These are phyloP conservation scores for Paecilomyces sp. DNA, from an alignment of 2,329 filamentous ascomycete species.

Conservation along the genomic window DNA sequence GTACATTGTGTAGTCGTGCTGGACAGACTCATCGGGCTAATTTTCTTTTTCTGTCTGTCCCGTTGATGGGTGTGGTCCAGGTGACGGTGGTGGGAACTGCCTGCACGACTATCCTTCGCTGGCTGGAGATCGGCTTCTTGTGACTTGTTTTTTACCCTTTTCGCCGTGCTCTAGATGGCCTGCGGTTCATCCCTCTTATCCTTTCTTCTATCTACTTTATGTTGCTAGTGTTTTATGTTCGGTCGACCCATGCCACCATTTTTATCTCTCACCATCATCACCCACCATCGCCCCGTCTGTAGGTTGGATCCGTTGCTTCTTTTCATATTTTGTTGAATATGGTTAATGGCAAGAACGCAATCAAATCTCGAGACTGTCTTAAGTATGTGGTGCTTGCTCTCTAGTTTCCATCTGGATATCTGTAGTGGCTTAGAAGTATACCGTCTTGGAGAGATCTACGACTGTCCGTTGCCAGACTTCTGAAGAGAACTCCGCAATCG, in stretches of 20 bases:
- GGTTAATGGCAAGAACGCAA: conserved; percentile 29
- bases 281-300: conserved; percentile 9
- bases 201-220: conserved; percentile 5
- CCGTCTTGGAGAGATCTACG: background rate
- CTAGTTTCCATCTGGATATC: background rate
- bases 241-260: conserved; percentile 9
- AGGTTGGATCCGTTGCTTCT: conserved; percentile 27
- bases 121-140: conserved; percentile 10
- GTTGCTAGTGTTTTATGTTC: conserved; percentile 8
- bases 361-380: conserved; percentile 1
- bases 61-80: background rate
- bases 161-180: conserved; percentile 26
- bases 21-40: conserved; percentile 4
- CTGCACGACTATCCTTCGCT: conserved; percentile 1
- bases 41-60: background rate
- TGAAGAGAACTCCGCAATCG: background rate
- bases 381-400: background rate
- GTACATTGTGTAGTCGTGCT: conserved; percentile 1
- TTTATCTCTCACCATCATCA: conserved; percentile 9
- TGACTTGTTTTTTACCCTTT: conserved; percentile 14
- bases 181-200: conserved; percentile 16
- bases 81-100: background rate
- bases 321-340: conserved; percentile 16
- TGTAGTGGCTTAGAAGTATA: background rate
- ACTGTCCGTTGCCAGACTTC: background rate